Base-by-base conservation (phyloP, 1,139 yeast species). In the Magnusiomyces paraingens region DNA sequence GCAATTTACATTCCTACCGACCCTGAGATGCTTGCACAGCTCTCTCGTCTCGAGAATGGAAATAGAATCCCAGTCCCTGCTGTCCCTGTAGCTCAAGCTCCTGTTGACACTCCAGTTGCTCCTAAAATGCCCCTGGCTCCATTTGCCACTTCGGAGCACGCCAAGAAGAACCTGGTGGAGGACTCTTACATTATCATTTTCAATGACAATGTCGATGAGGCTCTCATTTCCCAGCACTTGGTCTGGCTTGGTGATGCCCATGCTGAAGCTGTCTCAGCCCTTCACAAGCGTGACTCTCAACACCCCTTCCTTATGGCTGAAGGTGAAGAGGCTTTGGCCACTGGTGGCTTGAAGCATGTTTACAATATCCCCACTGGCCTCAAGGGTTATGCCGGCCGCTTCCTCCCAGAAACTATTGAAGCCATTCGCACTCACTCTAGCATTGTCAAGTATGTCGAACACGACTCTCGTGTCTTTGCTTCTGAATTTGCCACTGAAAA, bases 401-500 rank as follows among this genome's bases (percentile, higher is more conserved):
- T 90, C 73, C 78, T 85, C 58, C 83, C 83, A 50, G 81, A 80
- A 53, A 82, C 90, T 51, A 38, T 38, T 15, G 18, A 38, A 38
- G 17, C 18, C 41, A 38, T 38, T n/a, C 41, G 18, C 41, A 38
- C 41, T n/a, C 18, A 38, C 41, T 38, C 41, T 3, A 38, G 63
- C 29, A 60, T 58, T 52, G 89, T 90, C 55, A 81, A 82, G 50
- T 82, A 81, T 64, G 82, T 90, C 59, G 97, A 90, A 76, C 76
- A 77, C 62, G 96, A 90, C 70, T 85, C 95, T 3, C 73, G 79
- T 59, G 96, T 90, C 52, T 73, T 77, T 61, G 81, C 91, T 51
- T 72, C 75, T 57, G 86, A 84, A 63, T 80, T 82, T 61, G 75
- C 77, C 52, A 73, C 80, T 57, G 93, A 89, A 75, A 83, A 82